Conservation (phyloP, 148 eudicot genomes). For the Hydrangea macrophylla region DNA sequence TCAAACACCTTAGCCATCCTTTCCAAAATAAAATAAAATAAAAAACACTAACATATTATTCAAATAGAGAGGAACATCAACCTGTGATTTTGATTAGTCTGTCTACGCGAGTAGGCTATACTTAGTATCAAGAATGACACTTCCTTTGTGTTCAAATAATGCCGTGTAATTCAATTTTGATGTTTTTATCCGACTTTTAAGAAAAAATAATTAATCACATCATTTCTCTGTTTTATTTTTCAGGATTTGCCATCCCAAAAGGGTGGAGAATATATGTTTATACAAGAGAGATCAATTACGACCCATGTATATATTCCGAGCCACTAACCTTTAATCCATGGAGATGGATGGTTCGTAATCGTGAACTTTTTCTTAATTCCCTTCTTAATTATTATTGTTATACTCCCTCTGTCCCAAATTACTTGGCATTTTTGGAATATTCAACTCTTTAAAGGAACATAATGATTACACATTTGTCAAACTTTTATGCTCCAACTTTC, state of each 20-base stretch:
- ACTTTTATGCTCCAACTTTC: too few relatives aligned
- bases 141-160: background rate
- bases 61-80: too few relatives aligned
- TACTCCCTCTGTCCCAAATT: too few relatives aligned
- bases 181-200: background rate
- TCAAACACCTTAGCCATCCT: constrained; percentile 18
- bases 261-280: constrained; percentile 99
- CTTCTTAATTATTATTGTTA: background rate
- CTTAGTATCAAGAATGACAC: background rate
- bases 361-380: background rate
- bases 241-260: constrained; percentile 82
- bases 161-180: background rate
- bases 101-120: background rate
- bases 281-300: constrained; percentile 87
- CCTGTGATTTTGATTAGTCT: background rate
- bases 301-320: constrained; percentile 69
- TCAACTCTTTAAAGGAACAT: too few relatives aligned
- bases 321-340: constrained; percentile 88
- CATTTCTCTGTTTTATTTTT: constrained; percentile 14
- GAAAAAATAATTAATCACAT: background rate
- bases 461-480: too few relatives aligned
- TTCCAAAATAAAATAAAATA: constrained; percentile 3
- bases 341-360: constrained; percentile 87
- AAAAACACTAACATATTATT: too few relatives aligned
- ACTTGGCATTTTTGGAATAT: too few relatives aligned